Percentiles rank a stretch among this genome's conserved stretches.
Evolutionary conservation across 2,329 filamentous ascomycete genomes (phyloP).

Genomic region (Botryotinia narcissicola): DNA sequence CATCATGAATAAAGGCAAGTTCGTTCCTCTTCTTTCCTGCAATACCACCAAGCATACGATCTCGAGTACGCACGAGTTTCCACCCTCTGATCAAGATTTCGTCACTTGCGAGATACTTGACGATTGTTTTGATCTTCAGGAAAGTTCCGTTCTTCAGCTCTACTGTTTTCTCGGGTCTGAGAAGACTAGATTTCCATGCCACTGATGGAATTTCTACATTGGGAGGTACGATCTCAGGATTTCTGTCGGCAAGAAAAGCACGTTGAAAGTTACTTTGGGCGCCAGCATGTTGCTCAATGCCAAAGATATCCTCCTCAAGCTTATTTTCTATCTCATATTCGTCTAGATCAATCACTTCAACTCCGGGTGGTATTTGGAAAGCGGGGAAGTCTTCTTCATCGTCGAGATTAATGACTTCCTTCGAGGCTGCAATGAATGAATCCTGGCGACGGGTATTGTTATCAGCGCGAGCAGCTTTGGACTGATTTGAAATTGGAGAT

Average conservation of each 20-base stretch:
- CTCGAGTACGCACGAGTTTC: constrained; percentile 39
- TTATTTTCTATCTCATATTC: background rate
- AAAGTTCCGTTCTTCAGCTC: constrained; percentile 38
- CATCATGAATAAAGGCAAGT: constrained; percentile 42
- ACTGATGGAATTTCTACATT: constrained; percentile 41
- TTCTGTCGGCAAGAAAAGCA: constrained; percentile 24
- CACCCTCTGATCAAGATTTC: constrained; percentile 43
- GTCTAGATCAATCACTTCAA: constrained; percentile 6
- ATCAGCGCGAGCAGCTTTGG: background rate
- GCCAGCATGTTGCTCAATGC: background rate
- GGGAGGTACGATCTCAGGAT: constrained; percentile 23
- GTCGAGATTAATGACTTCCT: background rate
- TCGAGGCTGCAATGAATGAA: background rate
- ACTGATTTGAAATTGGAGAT: background rate
- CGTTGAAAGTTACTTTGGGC: background rate
- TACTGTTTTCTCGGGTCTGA: constrained; percentile 33
- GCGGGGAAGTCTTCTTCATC: background rate
- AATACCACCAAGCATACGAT: constrained; percentile 35
- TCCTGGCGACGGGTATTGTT: background rate
- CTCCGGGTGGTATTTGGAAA: background rate
- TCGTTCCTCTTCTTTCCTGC: constrained; percentile 45
- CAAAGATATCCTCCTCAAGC: background rate
- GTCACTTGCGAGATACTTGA: constrained; percentile 16
- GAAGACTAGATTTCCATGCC: background rate
- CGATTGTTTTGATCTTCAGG: constrained; percentile 40